Percentiles rank a stretch among this genome's conserved stretches.
Conservation (phyloP, 2,329 filamentous ascomycete genomes). For the Aspergillus texensis region DNA sequence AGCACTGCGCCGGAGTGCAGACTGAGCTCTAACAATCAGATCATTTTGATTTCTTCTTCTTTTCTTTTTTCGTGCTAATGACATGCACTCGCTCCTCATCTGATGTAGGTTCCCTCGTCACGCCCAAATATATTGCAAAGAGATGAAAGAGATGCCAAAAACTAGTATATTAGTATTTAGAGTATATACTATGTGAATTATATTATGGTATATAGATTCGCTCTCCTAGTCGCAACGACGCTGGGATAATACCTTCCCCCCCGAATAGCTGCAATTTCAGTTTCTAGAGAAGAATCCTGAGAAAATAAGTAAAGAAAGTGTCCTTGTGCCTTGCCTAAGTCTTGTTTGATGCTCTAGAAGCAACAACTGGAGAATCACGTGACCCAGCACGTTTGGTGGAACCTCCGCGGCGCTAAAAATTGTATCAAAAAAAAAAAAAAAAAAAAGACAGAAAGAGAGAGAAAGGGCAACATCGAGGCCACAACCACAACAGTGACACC, state of each 20-base stretch:
- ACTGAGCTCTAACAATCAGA: background rate
- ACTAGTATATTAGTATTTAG: background rate
- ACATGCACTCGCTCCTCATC: background rate
- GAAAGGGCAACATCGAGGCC: slow-evolving; percentile 16
- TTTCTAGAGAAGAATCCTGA: background rate
- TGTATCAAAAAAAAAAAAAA: slow-evolving; percentile 29
- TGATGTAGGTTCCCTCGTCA: too few species aligned
- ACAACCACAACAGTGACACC: slow-evolving; percentile 6
- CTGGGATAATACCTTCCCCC: background rate
- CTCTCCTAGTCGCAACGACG: background rate
- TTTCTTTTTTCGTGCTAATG: background rate
- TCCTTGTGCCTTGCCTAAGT: background rate
- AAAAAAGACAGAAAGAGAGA: background rate
- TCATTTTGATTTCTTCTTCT: background rate
- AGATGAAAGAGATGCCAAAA: background rate
- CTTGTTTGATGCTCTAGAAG: background rate
- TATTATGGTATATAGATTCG: background rate
- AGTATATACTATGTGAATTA: background rate
- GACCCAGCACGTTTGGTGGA: slow-evolving; percentile 18
- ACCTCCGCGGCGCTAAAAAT: slow-evolving; percentile 29
- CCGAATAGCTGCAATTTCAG: background rate
- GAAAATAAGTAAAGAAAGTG: background rate
- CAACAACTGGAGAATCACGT: slow-evolving; percentile 21
- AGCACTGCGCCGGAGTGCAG: background rate
- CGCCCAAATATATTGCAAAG: background rate